Evolutionary conservation across 139 green algal genomes (phyloP), one percentile per base, ranked within the genome.

Genomic region (Asterochloris erici): DNA sequence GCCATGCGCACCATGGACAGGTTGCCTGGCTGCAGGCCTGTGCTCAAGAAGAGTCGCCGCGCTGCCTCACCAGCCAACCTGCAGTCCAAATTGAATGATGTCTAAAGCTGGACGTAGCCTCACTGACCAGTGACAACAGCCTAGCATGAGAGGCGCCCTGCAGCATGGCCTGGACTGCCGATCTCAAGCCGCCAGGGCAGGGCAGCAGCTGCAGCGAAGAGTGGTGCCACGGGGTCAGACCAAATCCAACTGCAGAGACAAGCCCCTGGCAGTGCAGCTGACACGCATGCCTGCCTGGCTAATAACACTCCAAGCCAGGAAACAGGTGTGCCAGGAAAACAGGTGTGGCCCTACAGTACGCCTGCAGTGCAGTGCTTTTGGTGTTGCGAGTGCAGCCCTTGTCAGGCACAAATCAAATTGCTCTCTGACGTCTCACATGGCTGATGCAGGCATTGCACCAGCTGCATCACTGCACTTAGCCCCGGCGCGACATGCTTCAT

Each of bases 51-150:
- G 73, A 92, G 91, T 6, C 77, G 19, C 17, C 68, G 81, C 6
- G 89, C 89, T 68, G 92, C 88, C 17, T 73, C 28, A 69, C 87
- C 84, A 12, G 78, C 74, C 26, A 92, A 82, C 24, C 86, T 81
- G 76, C 60, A 19, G 16, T 23, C 63, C 14, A 23, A 15, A 64
- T 1, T 26, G 0, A 0, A 28, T 19, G 17, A 61, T 4, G 12
- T 28, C 4, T 29, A 24, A 76, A 1, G 47, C 13, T 11, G 23
- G 71, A 27, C 70, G 38, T 6, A 2, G 38, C 4, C 38, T 54
- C 38, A 54, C 38, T 54, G 38, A 54, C 38, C 38, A 54, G 38
- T 54, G 38, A 54, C 38, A 54, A 54, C 38, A 54, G 38, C 38
- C 6, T 54, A 10, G 38, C 38, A 54, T 2, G 38, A 54, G 38